Evolutionary conservation across 345 rosid genomes (phyloP), one percentile per base, ranked within the genome.

Genomic region (Nasturtium officinale): DNA sequence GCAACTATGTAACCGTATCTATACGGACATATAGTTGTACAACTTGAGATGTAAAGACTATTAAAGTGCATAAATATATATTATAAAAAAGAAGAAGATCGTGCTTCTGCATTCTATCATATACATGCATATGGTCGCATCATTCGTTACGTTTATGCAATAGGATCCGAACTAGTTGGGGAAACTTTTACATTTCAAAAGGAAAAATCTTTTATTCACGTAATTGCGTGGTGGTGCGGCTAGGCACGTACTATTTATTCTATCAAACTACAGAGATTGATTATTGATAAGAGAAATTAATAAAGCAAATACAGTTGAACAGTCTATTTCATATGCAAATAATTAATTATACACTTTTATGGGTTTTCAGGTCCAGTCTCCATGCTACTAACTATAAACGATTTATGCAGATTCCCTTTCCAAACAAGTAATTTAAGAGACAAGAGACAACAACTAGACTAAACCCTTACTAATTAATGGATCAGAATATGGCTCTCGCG

Each of bases 11-110:
- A 6, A 6, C 50, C 50, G 20, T 65, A 23, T 53, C 7, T 16
- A 17, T 38, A 67, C 35, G 11, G 26, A 9, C 50, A 57, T 40
- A 38, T 38, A 37, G 43, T 38, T 37, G 17, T 6, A 67, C 32
- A 40, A 40, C 18, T 23, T 54, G 26, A 42, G 17, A 67, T 67
- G 52, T 17, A 16, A 67, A 38, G 72, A 13, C 28, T 17, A 29
- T 16, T 37, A 16, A 40, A 54, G 9, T 52, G 28, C 52, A 53
- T 10, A 17, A 17, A 3, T 25, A 46, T 3, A 51, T 29, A 47
- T 11, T 6, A 47, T 28, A 21, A 17, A 30, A 63, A 11, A 17
- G 1, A 23, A 15, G 23, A 20, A 8, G 21, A 23, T 5, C n/a
- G 10, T 20, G 38, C 30, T 5, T 37, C 7, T 20, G 38, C 54